A percentile compares a stretch with the other conserved stretches of the same genome.
Evolutionary conservation across 1,139 yeast species (phyloP).

Genomic region (Maudiozyma humilis): DNA sequence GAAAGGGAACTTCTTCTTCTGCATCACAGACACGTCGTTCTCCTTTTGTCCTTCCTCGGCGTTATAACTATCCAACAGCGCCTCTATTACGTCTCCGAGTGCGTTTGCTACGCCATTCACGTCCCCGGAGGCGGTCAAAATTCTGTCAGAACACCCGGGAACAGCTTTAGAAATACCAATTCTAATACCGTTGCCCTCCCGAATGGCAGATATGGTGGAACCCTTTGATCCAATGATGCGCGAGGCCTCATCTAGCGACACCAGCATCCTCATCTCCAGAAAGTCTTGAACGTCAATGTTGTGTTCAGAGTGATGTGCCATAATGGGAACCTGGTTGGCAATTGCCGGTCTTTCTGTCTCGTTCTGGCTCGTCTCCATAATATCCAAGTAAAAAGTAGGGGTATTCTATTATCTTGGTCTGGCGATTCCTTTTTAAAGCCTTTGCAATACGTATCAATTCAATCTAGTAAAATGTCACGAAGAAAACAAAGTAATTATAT

Average conservation of each 20-base stretch:
- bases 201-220: slow-evolving; percentile 64
- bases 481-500: no score
- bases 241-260: slow-evolving; percentile 84
- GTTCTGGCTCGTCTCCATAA: no score
- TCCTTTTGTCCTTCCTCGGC: slow-evolving; percentile 12
- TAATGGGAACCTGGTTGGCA: no score
- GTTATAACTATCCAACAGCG: slow-evolving; percentile 33
- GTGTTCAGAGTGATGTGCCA: no score
- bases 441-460: no score
- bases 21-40: slow-evolving; percentile 9
- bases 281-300: background rate
- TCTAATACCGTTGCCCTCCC: slow-evolving; percentile 72
- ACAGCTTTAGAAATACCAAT: slow-evolving; percentile 84
- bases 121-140: slow-evolving; percentile 74
- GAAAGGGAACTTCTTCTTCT: slow-evolving; percentile 21
- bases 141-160: slow-evolving; percentile 77
- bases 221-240: slow-evolving; percentile 87
- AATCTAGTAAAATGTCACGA: no score
- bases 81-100: slow-evolving; percentile 60
- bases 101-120: slow-evolving; percentile 68
- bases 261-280: slow-evolving; percentile 44
- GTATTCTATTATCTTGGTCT: no score
- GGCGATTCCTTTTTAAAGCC: no score
- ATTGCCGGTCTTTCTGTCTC: no score
- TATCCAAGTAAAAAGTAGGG: no score